Percentiles rank a stretch among this genome's conserved stretches.
phyloP scores from a whole-genome alignment of 78 protist species.

The Corallochytrium limacisporum region DNA sequence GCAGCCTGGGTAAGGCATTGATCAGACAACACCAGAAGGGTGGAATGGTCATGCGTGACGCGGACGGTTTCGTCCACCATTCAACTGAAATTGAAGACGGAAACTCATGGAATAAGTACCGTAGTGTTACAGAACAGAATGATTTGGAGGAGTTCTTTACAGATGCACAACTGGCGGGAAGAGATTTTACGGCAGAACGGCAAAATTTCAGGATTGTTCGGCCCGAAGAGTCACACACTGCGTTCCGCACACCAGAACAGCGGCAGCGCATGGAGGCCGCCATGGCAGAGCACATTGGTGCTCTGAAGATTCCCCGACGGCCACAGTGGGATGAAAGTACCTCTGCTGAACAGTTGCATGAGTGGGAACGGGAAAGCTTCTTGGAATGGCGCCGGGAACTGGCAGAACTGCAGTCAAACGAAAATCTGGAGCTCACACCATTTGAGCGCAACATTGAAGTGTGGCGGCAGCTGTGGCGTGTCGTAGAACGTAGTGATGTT shows the following conservation, averaged over 20 bases:
- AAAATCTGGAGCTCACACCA: conserved; percentile 69
- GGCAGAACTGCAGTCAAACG: conserved; percentile 60
- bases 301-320: not conserved
- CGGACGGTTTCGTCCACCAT: too few relatives aligned
- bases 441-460: conserved; percentile 90
- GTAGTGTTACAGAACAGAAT: conserved; percentile 7
- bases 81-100: too few relatives aligned
- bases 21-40: too few relatives aligned
- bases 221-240: not conserved
- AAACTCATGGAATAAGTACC: too few relatives aligned
- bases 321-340: conserved; percentile 11
- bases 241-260: not conserved
- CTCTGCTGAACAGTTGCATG: not conserved
- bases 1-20: too few relatives aligned
- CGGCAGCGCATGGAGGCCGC: not conserved
- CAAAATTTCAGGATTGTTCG: not conserved
- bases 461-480: conserved; percentile 99
- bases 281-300: not conserved
- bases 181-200: conserved; percentile 5
- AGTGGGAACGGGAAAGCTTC: conserved; percentile 37
- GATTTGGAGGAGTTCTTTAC: conserved; percentile 20
- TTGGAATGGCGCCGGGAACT: conserved; percentile 79
- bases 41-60: too few relatives aligned
- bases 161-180: conserved; percentile 20
- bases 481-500: conserved; percentile 81